Evolutionary conservation across 2,329 filamentous ascomycete genomes (phyloP).

Genomic region (Claviceps sp.): DNA sequence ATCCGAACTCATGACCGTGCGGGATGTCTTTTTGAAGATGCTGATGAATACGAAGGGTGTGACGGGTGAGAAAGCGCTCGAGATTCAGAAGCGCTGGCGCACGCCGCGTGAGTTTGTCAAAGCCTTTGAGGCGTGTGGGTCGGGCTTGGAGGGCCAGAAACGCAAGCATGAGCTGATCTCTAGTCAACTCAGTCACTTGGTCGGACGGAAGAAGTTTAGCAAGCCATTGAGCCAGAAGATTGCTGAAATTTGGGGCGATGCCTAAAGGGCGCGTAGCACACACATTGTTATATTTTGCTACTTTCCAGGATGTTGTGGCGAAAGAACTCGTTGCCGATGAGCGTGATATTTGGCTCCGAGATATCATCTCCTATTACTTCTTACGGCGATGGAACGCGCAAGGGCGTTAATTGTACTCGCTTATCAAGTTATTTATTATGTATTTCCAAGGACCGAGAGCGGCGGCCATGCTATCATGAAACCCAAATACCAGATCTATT

Average conservation of each 20-base stretch:
- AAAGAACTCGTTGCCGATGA: too few species aligned
- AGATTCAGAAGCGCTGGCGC: conserved; percentile 67
- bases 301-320: too few species aligned
- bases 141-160: conserved; percentile 36
- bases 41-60: conserved; percentile 68
- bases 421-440: not conserved
- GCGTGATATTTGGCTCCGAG: too few species aligned
- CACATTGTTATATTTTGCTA: too few species aligned
- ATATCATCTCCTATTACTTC: too few species aligned
- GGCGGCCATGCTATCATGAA: too few species aligned
- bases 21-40: conserved; percentile 73
- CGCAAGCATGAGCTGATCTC: conserved; percentile 48
- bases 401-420: not conserved
- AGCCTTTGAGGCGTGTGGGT: conserved; percentile 46
- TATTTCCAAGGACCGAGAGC: too few species aligned
- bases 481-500: too few species aligned
- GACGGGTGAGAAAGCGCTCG: conserved; percentile 64
- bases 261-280: conserved; percentile 12
- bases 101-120: conserved; percentile 61
- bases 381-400: too few species aligned
- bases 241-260: conserved; percentile 57
- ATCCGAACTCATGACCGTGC: conserved; percentile 57
- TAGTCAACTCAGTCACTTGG: conserved; percentile 39
- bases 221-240: conserved; percentile 55
- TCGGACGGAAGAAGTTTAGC: conserved; percentile 56